phyloP scores from a whole-genome alignment of 2,329 filamentous ascomycete genomes.

The Cladosporium sp. region DNA sequence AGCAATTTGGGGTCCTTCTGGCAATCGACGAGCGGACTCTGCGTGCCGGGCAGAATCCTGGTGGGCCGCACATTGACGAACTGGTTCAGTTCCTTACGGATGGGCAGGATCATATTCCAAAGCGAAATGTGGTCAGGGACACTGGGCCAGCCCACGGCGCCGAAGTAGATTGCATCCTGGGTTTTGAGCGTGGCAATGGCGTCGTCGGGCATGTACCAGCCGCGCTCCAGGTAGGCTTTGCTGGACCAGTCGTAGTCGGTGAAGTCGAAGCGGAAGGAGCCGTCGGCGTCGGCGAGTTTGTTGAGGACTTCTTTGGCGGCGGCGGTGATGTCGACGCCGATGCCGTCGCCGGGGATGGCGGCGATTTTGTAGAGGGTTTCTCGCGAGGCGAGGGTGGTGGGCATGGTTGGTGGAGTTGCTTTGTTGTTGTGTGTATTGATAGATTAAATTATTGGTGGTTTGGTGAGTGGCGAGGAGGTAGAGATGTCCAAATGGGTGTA shows the following conservation, averaged over 20 bases:
- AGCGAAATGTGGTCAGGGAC: slow-evolving; percentile 64
- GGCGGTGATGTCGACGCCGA: slow-evolving; percentile 59
- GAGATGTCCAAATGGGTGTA: too few species aligned
- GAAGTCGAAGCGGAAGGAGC: slow-evolving; percentile 45
- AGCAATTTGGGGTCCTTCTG: slow-evolving; percentile 32
- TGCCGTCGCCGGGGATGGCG: slow-evolving; percentile 57
- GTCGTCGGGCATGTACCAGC: slow-evolving; percentile 50
- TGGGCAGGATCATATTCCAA: slow-evolving; percentile 62
- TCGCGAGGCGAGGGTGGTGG: not conserved
- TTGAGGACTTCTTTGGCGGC: slow-evolving; percentile 48
- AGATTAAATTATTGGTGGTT: too few species aligned
- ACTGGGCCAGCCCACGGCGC: slow-evolving; percentile 56
- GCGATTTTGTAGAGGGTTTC: slow-evolving; percentile 16
- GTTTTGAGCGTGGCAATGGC: slow-evolving; percentile 47
- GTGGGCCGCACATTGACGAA: slow-evolving; percentile 62
- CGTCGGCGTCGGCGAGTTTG: slow-evolving; percentile 40
- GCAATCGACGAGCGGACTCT: slow-evolving; percentile 36
- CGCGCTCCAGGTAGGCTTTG: slow-evolving; percentile 46
- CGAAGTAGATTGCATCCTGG: slow-evolving; percentile 55
- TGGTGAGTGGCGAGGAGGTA: too few species aligned
- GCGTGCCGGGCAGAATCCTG: slow-evolving; percentile 39
- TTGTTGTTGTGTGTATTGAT: too few species aligned
- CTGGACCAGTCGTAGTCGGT: slow-evolving; percentile 48
- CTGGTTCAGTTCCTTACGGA: slow-evolving; percentile 63
- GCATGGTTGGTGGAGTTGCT: not conserved